Evolutionary conservation across 176 grass and related monocot species (phyloP), one percentile per base, ranked within the genome.

Genomic region (Carex parvula): DNA sequence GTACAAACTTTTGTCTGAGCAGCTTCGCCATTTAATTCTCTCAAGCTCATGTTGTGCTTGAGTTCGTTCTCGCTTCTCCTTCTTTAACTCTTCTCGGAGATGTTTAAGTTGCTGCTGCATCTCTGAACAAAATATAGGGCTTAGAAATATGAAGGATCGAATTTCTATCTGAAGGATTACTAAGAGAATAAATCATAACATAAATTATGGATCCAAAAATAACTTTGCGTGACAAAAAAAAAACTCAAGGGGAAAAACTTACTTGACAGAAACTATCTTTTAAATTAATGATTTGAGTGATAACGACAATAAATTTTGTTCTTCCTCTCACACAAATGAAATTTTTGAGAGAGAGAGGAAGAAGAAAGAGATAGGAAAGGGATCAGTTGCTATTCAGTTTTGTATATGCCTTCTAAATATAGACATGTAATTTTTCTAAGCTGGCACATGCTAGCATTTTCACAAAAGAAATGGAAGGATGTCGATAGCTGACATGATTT

Each of bases 81-180:
- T 93, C 24, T 70, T 85, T 32, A 98, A 83, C 80, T 98, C 91
- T 78, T 92, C 86, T 18, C 85, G 86, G 74, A 98, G 89, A 57
- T 92, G 79, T 33, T 83, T 41, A 65, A 95, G 39, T 86, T 91
- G 88, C 18, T 74, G 85, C 4, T 90, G 90, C 90, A 87, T 87
- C 67, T 42, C 78, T 50, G 46, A 83, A 83, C 50, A 24, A 62
- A 62, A 30, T 61, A 18, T 2, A 18, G 12, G n/a, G 8, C 39
- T 32, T 71, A 50, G 21, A 33, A 57, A 33, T 48, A 48, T 56
- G 22, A 39, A 6, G 37, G 37, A 39, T 39, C 5, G 37, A 39
- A 39, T 39, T 39, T 39, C 37, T 39, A 39, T 39, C 5, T 39
- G 37, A 39, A 39, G 37, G 37, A 39, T 39, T 39, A 39, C 37